Base-by-base conservation (phyloP, 1,139 yeast species). In the Lodderomyces beijingensis region DNA sequence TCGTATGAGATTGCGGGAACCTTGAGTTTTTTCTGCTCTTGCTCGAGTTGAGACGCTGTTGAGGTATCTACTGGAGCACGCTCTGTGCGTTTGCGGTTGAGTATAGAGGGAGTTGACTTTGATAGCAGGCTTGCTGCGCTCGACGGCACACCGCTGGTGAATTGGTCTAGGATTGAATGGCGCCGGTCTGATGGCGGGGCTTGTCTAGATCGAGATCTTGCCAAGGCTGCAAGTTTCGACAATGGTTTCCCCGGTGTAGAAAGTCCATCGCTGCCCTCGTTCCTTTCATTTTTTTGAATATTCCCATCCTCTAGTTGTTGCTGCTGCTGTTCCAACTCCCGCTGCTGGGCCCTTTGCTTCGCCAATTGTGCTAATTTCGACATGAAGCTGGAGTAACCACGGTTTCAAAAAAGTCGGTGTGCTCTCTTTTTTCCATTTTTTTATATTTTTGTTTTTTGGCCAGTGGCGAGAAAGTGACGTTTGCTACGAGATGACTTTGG, bases 321-420 rank as follows among this genome's bases (percentile, higher is more conserved):
- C 10, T 19, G 21, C 10, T 19, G 21, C 21, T 19, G 21, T 20
- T 30, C 34, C 19, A 12, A 25, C 17, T 37, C 31, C 26, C 40
- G 32, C 27, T 42, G 39, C n/a, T 37, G 38, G 8, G 48, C 39
- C 37, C 52, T 41, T 26, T 37, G 33, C 33, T 46, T 45, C 7
- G 56, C 55, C 25, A 51, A 43, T 33, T 45, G 49, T 14, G 51
- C 52, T 28, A 50, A 37, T 34, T 50, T 51, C 11, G 54, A 46
- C 45, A 42, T 41, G 21, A 19, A 19, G 7, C 21, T 19, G 21
- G 21, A 19, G 21, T 19, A 8, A 19, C 10, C 21, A n/a, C n/a
- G n/a, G n/a, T n/a, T n/a, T n/a, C n/a, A n/a, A n/a, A n/a, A n/a
- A 25, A 25, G 10, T 9, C n/a, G 27, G 10, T 12, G 13, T 27